A percentile compares a stretch with the other conserved stretches of the same genome.
Conservation (phyloP, 2,329 filamentous ascomycete genomes). For the Colletotrichum chrysophilum region DNA sequence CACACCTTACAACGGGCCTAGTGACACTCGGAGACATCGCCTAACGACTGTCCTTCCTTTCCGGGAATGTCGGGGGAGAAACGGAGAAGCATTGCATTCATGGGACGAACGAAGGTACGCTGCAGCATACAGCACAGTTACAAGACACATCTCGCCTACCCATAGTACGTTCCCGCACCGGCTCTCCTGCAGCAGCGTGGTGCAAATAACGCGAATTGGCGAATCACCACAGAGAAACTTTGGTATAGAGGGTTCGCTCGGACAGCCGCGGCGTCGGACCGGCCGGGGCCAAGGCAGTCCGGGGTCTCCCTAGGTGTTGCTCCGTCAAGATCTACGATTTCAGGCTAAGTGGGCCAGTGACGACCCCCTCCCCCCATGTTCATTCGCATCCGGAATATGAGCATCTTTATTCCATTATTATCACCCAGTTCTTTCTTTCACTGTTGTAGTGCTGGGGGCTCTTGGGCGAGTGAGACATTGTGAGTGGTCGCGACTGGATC, state of each 20-base stretch:
- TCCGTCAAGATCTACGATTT: constrained; percentile 9
- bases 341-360: background rate
- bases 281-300: background rate
- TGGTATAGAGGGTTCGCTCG: background rate
- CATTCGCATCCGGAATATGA: constrained; percentile 2
- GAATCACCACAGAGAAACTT: background rate
- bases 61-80: background rate
- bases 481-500: background rate
- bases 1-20: background rate
- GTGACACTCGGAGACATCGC: background rate
- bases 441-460: background rate
- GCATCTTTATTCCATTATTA: background rate
- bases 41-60: background rate
- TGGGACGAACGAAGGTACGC: background rate
- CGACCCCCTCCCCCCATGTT: background rate
- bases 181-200: background rate
- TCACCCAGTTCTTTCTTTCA: background rate
- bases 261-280: constrained; percentile 7
- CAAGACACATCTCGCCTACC: background rate
- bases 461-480: background rate
- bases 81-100: background rate
- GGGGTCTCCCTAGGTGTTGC: background rate
- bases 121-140: background rate
- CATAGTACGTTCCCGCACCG: background rate
- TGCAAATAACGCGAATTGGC: background rate